Evolutionary conservation across 2,329 filamentous ascomycete species (phyloP), one percentile per base, ranked within the genome.

Genomic region (Penicillium sp.): DNA sequence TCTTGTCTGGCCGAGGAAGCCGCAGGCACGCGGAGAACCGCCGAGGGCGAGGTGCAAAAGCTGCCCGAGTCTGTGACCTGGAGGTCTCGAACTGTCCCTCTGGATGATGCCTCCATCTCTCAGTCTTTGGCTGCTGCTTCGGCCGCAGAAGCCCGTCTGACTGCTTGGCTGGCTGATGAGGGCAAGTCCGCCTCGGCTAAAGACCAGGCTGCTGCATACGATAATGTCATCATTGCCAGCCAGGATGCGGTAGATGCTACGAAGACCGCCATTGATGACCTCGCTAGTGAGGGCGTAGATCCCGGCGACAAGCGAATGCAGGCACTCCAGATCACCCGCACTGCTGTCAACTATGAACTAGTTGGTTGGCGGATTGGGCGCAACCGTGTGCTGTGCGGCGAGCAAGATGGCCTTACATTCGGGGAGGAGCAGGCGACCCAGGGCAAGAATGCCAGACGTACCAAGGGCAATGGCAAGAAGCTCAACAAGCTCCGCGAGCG

Each of bases 191-290:
- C 70, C 3, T 71, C 74, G 0, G 66, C 77, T 2, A 76, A 70
- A 60, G 89, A 94, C 54, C 85, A 87, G 64, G 91, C 92, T 9
- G 88, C 87, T 7, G 90, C 90, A 6, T 99, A 97, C 70, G 94
- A 99, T 63, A 89, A 89, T 56, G 87, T 97, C 46, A 84, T 99
- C 21, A 90, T 89, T 60, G 86, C 91, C 18, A 94, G 90, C 60
- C 94, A 97, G 72, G 93, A 99, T 68, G 91, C 90, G 3, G 91
- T 93, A 17, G 94, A 99, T 73, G 91, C 91, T 4, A 94, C 92
- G 0, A 95, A 96, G 72, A 86, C 89, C 62, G 91, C 91, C 9
- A 96, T 97, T 53, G 93, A 97, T 59, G 94, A 97, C 70, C 78
- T 97, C 51, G 84, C 84, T 44, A 86, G 83, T 53, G 94, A 99